Conservation (phyloP, 2,329 filamentous ascomycete genomes). For the Fusarium denticulatum region DNA sequence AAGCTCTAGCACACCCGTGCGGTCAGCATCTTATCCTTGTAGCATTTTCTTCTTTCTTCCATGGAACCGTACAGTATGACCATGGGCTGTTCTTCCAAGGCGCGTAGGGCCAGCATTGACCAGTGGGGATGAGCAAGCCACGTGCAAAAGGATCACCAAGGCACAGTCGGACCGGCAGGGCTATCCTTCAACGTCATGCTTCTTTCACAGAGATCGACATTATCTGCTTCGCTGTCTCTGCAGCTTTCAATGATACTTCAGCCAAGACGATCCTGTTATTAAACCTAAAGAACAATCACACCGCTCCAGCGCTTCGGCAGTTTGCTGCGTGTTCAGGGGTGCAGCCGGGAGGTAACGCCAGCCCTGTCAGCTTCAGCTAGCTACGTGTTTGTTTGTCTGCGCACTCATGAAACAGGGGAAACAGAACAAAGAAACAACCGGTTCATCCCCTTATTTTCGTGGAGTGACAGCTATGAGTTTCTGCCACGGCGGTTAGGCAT, state of each 20-base stretch:
- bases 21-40: not conserved
- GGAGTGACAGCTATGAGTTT: conserved; percentile 1
- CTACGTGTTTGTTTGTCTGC: not conserved
- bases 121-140: conserved; percentile 12
- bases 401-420: conserved; percentile 19
- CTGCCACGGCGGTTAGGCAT: conserved; percentile 14
- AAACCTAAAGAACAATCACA: conserved; percentile 12
- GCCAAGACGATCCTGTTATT: not conserved
- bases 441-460: not conserved
- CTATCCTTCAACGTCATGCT: conserved; percentile 20
- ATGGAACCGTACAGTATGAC: conserved; percentile 2
- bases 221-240: conserved; percentile 22
- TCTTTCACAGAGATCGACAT: not conserved
- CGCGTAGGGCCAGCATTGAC: not conserved
- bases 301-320: conserved; percentile 12
- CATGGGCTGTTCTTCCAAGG: not conserved
- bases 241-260: conserved; percentile 5
- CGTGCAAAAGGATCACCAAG: conserved; percentile 27
- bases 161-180: conserved; percentile 21
- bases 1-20: conserved; percentile 1
- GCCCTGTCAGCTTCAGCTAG: conserved; percentile 12
- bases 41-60: not conserved
- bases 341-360: not conserved
- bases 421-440: conserved; percentile 5
- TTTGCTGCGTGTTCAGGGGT: conserved; percentile 1